A percentile compares a stretch with the other conserved stretches of the same genome.
These are phyloP conservation scores for Neurospora sp. DNA, from an alignment of 495 filamentous ascomycete genomes.

Conservation along the genomic window DNA sequence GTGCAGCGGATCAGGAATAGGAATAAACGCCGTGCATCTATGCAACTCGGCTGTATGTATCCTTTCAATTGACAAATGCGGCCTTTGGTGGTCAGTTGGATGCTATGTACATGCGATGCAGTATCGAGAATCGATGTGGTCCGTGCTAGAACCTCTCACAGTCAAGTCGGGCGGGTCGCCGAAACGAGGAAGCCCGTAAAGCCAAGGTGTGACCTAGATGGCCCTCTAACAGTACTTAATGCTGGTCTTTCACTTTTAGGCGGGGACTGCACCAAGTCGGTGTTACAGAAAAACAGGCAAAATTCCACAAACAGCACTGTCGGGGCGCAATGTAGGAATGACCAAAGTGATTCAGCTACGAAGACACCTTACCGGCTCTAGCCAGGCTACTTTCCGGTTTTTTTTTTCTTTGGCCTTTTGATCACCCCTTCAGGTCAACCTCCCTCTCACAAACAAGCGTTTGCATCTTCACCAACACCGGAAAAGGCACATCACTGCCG, in stretches of 20 bases:
- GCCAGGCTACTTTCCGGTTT: background rate
- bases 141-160: background rate
- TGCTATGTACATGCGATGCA: background rate
- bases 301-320: background rate
- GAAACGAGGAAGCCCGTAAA: background rate
- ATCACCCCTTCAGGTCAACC: background rate
- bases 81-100: too few species aligned
- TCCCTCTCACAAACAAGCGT: background rate
- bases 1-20: background rate
- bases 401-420: background rate
- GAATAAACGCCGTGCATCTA: background rate
- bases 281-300: background rate
- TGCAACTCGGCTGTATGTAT: background rate
- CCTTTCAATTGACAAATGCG: background rate
- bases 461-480: background rate
- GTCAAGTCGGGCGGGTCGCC: too few species aligned
- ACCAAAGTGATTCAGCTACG: background rate
- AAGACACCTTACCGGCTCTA: background rate
- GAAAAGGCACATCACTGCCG: too few species aligned
- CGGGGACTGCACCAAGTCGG: background rate
- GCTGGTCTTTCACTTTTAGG: too few species aligned
- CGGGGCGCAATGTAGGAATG: background rate
- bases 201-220: too few species aligned
- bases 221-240: too few species aligned
- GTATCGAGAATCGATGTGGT: too few species aligned